Conservation (phyloP, 108 stramenopile species). For the Mediolabrus comicus region DNA sequence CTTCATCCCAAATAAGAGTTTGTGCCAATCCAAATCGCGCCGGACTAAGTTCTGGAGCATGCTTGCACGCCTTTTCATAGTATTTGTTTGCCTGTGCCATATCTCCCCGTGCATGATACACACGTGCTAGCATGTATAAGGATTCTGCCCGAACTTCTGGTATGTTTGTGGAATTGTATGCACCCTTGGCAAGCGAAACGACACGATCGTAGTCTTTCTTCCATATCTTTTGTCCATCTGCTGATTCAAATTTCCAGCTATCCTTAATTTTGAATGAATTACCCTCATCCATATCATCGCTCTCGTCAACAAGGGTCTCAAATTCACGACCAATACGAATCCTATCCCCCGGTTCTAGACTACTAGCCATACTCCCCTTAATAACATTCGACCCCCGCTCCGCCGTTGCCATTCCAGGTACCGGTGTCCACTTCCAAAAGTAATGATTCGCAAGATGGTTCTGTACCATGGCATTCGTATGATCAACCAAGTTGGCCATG, state of each 20-base stretch:
- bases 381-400: constrained; percentile 55
- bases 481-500: constrained; percentile 89
- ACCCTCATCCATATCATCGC: constrained; percentile 34
- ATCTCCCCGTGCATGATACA: constrained; percentile 80
- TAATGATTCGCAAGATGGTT: constrained; percentile 97
- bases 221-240: constrained; percentile 76
- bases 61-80: constrained; percentile 75
- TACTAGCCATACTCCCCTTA: constrained; percentile 48
- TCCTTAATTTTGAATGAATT: constrained; percentile 69
- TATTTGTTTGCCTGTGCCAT: constrained; percentile 74
- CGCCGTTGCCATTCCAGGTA: constrained; percentile 61
- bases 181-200: constrained; percentile 82
- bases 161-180: constrained; percentile 77
- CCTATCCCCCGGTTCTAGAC: constrained; percentile 74
- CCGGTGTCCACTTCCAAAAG: constrained; percentile 90
- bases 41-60: constrained; percentile 68
- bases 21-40: constrained; percentile 86
- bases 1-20: constrained; percentile 65
- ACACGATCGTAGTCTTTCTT: constrained; percentile 93
- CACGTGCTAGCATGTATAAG: constrained; percentile 85
- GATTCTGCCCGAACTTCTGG: constrained; percentile 89
- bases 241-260: constrained; percentile 66
- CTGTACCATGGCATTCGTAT: constrained; percentile 90
- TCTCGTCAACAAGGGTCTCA: constrained; percentile 61
- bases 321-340: constrained; percentile 90